A percentile compares a stretch with the other conserved stretches of the same genome.
These are phyloP conservation scores for Beta corolliflora DNA, from an alignment of 179 eudicot species.

Conservation along the genomic window DNA sequence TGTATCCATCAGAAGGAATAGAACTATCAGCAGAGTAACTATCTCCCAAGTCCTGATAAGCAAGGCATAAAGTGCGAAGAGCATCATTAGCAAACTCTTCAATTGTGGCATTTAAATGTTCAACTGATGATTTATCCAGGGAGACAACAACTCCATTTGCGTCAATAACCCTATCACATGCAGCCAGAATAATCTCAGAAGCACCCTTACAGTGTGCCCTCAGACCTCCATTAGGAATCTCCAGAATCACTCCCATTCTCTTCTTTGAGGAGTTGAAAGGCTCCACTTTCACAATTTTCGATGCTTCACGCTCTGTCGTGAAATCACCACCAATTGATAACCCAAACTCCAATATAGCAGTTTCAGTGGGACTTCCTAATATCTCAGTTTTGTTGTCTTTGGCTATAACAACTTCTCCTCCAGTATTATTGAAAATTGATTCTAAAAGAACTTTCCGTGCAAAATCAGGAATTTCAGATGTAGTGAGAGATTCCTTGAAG, in stretches of 20 bases:
- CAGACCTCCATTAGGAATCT: constrained; percentile 68
- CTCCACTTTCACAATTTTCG: constrained; percentile 68
- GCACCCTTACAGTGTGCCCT: constrained; percentile 88
- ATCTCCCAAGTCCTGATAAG: constrained; percentile 64
- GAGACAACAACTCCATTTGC: constrained; percentile 72
- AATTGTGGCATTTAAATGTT: constrained; percentile 60
- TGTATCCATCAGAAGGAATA: constrained; percentile 72
- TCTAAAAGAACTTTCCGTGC: constrained; percentile 54
- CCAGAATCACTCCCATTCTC: constrained; percentile 82
- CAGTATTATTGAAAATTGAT: constrained; percentile 82
- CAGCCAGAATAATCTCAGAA: constrained; percentile 83
- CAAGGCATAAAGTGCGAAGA: constrained; percentile 85
- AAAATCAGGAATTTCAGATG: constrained; percentile 55
- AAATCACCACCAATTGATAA: constrained; percentile 85
- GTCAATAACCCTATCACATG: constrained; percentile 71
- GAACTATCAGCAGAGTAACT: constrained; percentile 52
- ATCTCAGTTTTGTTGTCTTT: constrained; percentile 58
- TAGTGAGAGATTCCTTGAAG: constrained; percentile 34
- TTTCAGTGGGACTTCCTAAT: constrained; percentile 87
- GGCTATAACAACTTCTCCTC: constrained; percentile 70
- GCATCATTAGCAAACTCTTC: constrained; percentile 85
- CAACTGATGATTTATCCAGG: constrained; percentile 46
- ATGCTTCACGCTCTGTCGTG: constrained; percentile 50
- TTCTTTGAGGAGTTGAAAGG: constrained; percentile 93
- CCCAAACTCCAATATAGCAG: constrained; percentile 80